phyloP scores from a whole-genome alignment of 306 rosid species.

The Cicer arietinum region DNA sequence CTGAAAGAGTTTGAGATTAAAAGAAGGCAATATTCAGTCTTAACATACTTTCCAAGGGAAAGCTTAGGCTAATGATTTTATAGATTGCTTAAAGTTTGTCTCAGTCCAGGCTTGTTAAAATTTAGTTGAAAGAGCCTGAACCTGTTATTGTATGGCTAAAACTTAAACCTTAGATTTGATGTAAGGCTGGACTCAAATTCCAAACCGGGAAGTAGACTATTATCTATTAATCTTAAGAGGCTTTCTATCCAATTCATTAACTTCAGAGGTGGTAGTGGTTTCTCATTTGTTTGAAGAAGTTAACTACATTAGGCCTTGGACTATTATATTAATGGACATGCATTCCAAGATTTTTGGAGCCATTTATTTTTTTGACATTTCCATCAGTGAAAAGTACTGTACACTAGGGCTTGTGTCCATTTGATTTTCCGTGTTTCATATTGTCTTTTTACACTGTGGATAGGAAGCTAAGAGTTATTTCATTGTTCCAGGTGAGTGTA shows the following conservation, averaged over 20 bases:
- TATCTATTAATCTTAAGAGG: not conserved
- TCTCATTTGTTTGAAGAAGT: not conserved
- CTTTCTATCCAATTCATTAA: not conserved
- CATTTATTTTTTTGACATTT: not conserved
- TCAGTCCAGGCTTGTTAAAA: not conserved
- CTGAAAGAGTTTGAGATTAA: not conserved
- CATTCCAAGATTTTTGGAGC: not conserved
- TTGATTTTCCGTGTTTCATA: not conserved
- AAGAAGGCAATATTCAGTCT: not conserved
- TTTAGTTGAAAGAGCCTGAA: not conserved
- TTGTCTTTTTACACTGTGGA: not conserved
- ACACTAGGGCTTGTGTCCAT: not conserved
- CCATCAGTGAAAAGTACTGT: not conserved
- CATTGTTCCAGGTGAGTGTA: conserved; percentile 82
- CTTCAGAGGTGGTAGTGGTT: not conserved
- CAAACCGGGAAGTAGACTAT: not conserved
- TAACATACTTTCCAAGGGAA: not conserved
- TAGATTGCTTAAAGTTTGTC: not conserved
- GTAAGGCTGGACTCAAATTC: not conserved
- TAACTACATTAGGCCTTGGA: not conserved
- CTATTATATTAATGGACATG: not conserved
- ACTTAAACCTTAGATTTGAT: not conserved
- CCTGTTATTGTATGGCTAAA: not conserved
- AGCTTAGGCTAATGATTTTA: not conserved
- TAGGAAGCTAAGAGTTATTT: conserved; percentile 41